A percentile compares a stretch with the other conserved stretches of the same genome.
Conservation (phyloP, 805 yeast species). For the Ogataea trehaloabstinens region DNA sequence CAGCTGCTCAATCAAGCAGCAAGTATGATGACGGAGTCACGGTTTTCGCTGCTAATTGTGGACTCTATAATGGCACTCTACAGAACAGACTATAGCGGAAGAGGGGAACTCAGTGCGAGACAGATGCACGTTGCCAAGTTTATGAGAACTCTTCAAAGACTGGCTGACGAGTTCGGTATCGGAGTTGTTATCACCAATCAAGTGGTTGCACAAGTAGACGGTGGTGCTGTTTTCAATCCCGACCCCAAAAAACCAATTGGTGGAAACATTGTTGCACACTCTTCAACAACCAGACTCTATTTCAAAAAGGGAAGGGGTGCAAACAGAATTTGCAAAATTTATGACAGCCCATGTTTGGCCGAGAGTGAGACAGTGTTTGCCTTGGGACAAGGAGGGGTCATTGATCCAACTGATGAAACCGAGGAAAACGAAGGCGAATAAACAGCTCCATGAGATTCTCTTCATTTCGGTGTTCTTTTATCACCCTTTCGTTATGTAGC, state of each 20-base stretch:
- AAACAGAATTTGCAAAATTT: constrained; percentile 89
- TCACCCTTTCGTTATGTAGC: not conserved
- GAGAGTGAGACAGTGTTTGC: constrained; percentile 95
- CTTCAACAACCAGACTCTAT: constrained; percentile 89
- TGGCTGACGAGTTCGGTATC: constrained; percentile 97
- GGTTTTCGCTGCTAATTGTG: constrained; percentile 88
- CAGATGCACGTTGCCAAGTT: constrained; percentile 92
- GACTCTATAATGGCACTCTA: constrained; percentile 96
- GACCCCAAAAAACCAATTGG: constrained; percentile 99
- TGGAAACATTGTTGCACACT: constrained; percentile 95
- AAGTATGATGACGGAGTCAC: constrained; percentile 91
- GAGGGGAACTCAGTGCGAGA: constrained; percentile 94
- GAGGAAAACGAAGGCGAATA: constrained; percentile 54
- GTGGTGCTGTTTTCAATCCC: constrained; percentile 82
- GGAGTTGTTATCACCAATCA: constrained; percentile 96
- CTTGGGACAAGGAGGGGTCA: constrained; percentile 93
- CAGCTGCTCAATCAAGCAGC: constrained; percentile 87
- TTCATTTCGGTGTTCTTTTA: constrained; percentile 2
- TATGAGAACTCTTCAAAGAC: constrained; percentile 85
- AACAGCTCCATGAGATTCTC: no score
- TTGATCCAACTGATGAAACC: constrained; percentile 69
- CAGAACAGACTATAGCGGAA: constrained; percentile 90
- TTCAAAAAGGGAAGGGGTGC: constrained; percentile 90
- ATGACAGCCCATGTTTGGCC: constrained; percentile 95
- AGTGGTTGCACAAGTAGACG: constrained; percentile 96